These are phyloP conservation scores for Pogostemon cablin DNA, from an alignment of 257 asterid species.

Conservation along the genomic window DNA sequence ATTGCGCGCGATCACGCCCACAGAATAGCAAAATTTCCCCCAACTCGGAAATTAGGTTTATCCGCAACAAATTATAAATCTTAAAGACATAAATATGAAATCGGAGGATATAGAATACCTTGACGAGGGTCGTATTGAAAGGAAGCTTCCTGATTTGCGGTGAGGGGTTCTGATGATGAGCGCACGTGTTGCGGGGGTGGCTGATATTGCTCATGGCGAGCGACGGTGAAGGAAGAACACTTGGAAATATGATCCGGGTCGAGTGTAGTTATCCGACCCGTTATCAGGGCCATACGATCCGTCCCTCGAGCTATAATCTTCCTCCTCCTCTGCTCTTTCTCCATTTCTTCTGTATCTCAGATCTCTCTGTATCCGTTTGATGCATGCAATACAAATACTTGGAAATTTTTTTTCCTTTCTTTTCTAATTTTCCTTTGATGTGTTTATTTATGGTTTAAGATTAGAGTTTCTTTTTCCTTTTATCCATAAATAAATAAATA, in stretches of 20 bases:
- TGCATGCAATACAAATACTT: slow-evolving; percentile 25
- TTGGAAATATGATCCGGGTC: slow-evolving; percentile 43
- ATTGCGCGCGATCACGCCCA: neutral
- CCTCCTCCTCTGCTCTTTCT: slow-evolving; percentile 60
- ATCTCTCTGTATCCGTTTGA: neutral
- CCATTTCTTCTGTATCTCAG: slow-evolving; percentile 35
- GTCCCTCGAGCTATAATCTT: slow-evolving; percentile 52
- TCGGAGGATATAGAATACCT: slow-evolving; percentile 8
- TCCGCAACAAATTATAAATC: neutral
- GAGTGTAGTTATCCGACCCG: slow-evolving; percentile 47
- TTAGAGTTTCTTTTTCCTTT: neutral
- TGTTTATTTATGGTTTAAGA: too few relatives aligned
- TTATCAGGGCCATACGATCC: slow-evolving; percentile 60
- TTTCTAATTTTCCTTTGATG: too few relatives aligned
- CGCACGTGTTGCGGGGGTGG: slow-evolving; percentile 37
- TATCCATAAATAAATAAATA: too few relatives aligned
- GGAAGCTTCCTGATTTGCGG: slow-evolving; percentile 22
- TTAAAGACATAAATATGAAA: neutral
- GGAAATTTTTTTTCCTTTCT: neutral
- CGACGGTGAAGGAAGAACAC: slow-evolving; percentile 38
- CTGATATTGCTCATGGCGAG: slow-evolving; percentile 29
- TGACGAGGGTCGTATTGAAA: slow-evolving; percentile 14
- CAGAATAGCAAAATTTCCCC: neutral
- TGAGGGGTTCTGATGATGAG: slow-evolving; percentile 41
- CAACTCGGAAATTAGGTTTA: neutral